Evolutionary conservation across 2,329 filamentous ascomycete species (phyloP).

Genomic region (Calonectria hongkongensis): DNA sequence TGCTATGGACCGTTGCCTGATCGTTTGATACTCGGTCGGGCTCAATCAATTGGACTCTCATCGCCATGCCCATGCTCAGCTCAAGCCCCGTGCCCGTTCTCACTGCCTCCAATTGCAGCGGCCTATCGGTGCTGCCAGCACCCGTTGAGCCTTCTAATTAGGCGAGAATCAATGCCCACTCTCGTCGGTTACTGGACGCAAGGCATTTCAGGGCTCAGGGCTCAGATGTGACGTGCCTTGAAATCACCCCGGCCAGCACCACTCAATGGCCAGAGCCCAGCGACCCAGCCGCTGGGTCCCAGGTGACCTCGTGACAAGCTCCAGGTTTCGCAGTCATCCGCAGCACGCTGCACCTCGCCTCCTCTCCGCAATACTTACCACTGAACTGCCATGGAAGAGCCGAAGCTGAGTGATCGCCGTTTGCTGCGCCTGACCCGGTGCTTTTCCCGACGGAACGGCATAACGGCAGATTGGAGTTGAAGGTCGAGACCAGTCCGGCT

Average conservation of each 20-base stretch:
- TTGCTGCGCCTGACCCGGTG: conserved; percentile 51
- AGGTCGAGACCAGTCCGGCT: conserved; percentile 41
- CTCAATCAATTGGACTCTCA: conserved; percentile 38
- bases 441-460: conserved; percentile 44
- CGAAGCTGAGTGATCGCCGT: conserved; percentile 50
- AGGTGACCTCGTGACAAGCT: conserved; percentile 51
- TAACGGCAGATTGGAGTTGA: conserved; percentile 35
- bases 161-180: conserved; percentile 37
- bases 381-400: conserved; percentile 46
- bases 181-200: conserved; percentile 28
- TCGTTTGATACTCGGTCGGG: conserved; percentile 35
- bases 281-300: conserved; percentile 44
- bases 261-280: conserved; percentile 41
- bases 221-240: conserved; percentile 35
- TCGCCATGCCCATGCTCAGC: conserved; percentile 17
- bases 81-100: conserved; percentile 18
- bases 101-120: conserved; percentile 31
- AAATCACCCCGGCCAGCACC: conserved; percentile 25
- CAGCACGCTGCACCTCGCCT: conserved; percentile 54
- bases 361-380: conserved; percentile 49
- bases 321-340: conserved; percentile 54
- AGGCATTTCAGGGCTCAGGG: conserved; percentile 32
- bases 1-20: conserved; percentile 29
- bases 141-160: conserved; percentile 18
- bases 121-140: conserved; percentile 10